phyloP scores from a whole-genome alignment of 495 filamentous ascomycete genomes.

The Xylaria intraflava region DNA sequence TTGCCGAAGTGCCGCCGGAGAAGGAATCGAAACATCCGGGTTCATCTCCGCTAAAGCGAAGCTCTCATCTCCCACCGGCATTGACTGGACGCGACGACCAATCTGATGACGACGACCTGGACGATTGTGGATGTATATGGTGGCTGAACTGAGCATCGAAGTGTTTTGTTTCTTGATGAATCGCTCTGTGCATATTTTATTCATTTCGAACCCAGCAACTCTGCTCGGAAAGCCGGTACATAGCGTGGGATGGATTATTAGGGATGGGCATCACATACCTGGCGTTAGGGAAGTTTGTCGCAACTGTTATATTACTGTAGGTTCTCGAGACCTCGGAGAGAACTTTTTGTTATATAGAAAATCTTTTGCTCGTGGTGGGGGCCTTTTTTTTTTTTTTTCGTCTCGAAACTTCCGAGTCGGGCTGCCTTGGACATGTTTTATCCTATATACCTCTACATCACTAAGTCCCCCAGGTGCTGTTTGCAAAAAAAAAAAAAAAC shows the following conservation, averaged over 20 bases:
- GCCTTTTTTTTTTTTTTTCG: too few species aligned
- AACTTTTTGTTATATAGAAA: too few species aligned
- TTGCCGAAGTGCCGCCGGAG: slow-evolving; percentile 48
- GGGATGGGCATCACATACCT: slow-evolving; percentile 6
- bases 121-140: slow-evolving; percentile 32
- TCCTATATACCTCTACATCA: too few species aligned
- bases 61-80: not conserved
- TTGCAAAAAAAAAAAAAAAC: too few species aligned
- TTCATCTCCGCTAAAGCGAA: not conserved
- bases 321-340: too few species aligned
- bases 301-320: too few species aligned
- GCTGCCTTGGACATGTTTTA: too few species aligned
- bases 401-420: too few species aligned
- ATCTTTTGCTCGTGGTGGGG: too few species aligned
- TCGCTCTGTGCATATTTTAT: not conserved
- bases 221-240: slow-evolving; percentile 9
- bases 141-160: slow-evolving; percentile 20
- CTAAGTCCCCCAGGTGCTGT: too few species aligned
- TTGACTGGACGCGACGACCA: not conserved
- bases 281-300: slow-evolving; percentile 2
- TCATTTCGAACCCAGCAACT: slow-evolving; percentile 9
- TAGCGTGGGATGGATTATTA: slow-evolving; percentile 18
- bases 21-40: not conserved
- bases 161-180: not conserved
- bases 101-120: slow-evolving; percentile 18